Evolutionary conservation across 1,139 yeast genomes (phyloP), one percentile per base, ranked within the genome.

Genomic region (Pichia sp.): DNA sequence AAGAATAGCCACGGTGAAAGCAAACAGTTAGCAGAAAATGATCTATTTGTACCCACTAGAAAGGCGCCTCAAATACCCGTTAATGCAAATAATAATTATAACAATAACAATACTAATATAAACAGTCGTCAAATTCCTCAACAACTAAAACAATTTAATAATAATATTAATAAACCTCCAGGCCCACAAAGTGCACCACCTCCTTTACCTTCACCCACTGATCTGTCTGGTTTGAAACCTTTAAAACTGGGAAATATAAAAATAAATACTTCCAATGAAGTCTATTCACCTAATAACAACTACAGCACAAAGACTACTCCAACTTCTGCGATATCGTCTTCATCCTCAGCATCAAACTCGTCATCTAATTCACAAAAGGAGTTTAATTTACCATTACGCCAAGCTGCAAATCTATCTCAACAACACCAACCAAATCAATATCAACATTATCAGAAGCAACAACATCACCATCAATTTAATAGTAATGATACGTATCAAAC

Each of bases 351-450:
- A 22, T 36, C 45, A 18, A 9, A 44, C 8, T 23, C 43, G 15
- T 25, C 42, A 35, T 30, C 47, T 39, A 38, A 37, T 23, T 15
- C 12, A 18, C 43, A 42, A 26, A 22, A 42, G 20, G 52, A 53
- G 16, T 64, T 67, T 38, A 54, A 70, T 52, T 59, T 70, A 20
- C 79, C 79, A 16, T 67, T 66, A 56, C 69, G 79, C 56, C 69
- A 68, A 49, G 76, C 79, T 1, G 53, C 54, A 32, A 46, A 40
- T 29, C 35, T 12, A 16, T 32, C 16, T 7, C 35, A 32, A 16
- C 22, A 32, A 5, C 35, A 32, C 5, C n/a, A 29, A 11, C 32
- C 13, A 15, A n/a, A 15, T 4, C 16, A 29, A 8, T 6, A 32
- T 2, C 18, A 29, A 5, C 35, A 32, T 1, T 8, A 32, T 1